Evolutionary conservation across 305 asterid genomes (phyloP), one percentile per base, ranked within the genome.

Genomic region (Fraxinus latifolia): DNA sequence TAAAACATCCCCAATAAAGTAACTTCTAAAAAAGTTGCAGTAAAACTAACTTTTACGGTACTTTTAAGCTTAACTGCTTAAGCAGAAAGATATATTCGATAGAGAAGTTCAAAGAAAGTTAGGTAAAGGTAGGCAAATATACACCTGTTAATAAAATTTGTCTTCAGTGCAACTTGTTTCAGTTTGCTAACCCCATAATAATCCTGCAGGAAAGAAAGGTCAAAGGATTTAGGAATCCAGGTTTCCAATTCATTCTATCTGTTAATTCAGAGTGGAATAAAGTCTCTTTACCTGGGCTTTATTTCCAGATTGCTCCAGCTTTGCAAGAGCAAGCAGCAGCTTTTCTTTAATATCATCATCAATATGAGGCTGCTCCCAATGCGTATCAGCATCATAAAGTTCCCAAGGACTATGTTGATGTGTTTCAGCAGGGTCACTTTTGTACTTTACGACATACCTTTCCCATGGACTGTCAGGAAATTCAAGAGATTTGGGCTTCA

Each of bases 331-430:
- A 82, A 4, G 81, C 80, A 90, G 88, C 82, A 96, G 90, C 84
- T 83, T 85, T 55, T 83, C 89, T 85, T 93, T 89, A 77, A 84
- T 79, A 58, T 87, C 90, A 78, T 88, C 92, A 81, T 91, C 93
- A 50, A 96, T 90, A 83, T 81, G 97, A 86, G 97, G 97, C 80
- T 87, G 92, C 83, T 93, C 94, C 95, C 92, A 90, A 3, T 84
- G 89, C 36, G 88, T 82, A 79, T 79, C 86, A 23, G 91, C 76
- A 85, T 96, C 97, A 84, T 88, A 89, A 53, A 96, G 97, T 83
- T 96, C 99, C 99, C 99, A 96, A 34, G 99, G 98, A 87, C 99
- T 93, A 90, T 96, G 99, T 79, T 85, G 88, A 87, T 94, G 98
- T 53, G 90, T 90, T 87, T 91, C 97, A 4, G 87, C 85, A 37